These are phyloP conservation scores for Pontederia paniculata DNA, from an alignment of 176 grass and related monocot species.

Conservation along the genomic window DNA sequence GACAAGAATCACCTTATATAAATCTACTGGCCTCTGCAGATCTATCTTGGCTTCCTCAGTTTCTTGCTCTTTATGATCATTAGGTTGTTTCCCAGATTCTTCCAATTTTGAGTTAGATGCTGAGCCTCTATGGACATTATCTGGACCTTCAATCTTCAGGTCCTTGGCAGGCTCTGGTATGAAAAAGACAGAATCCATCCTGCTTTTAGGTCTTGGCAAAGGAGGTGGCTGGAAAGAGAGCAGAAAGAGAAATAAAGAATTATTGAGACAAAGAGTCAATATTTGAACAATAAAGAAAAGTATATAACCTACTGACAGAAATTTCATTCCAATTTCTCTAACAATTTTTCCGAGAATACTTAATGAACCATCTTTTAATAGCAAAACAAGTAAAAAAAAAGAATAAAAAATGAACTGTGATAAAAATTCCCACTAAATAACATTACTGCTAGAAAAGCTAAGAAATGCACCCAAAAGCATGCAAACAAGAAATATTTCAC, in stretches of 20 bases:
- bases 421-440: too few relatives aligned
- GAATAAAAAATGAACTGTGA: too few relatives aligned
- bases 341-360: too few relatives aligned
- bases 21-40: constrained; percentile 77
- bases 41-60: constrained; percentile 27
- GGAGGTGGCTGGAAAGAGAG: constrained; percentile 53
- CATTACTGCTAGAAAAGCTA: too few relatives aligned
- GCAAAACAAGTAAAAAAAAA: too few relatives aligned
- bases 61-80: constrained; percentile 23
- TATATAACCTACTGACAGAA: too few relatives aligned
- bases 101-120: constrained; percentile 30
- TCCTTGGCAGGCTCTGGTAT: constrained; percentile 56
- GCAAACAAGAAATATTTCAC: too few relatives aligned
- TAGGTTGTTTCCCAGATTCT: constrained; percentile 25
- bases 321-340: too few relatives aligned
- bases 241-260: constrained; percentile 8
- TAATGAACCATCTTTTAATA: too few relatives aligned
- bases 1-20: constrained; percentile 62
- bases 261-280: not conserved
- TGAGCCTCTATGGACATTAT: constrained; percentile 27
- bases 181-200: constrained; percentile 75
- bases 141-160: constrained; percentile 29
- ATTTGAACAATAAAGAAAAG: too few relatives aligned
- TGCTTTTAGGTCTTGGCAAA: constrained; percentile 67
- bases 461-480: too few relatives aligned